phyloP scores from a whole-genome alignment of 202 grass and related monocot genomes.

The Panicum hallii region DNA sequence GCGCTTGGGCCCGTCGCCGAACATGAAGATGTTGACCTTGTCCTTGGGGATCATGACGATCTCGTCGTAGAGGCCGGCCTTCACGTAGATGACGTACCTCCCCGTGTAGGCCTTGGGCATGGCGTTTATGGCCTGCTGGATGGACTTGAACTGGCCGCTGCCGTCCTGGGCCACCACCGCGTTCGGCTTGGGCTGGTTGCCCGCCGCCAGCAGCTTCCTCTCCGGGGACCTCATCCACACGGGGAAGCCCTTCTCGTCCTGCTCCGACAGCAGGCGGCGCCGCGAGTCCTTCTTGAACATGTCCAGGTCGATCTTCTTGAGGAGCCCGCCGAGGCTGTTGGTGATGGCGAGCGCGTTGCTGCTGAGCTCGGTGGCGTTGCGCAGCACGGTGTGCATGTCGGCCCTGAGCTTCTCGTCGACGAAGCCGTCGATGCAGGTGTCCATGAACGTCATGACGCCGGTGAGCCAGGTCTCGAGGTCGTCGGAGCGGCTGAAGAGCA shows the following conservation, averaged over 20 bases:
- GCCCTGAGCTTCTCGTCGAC: constrained; percentile 61
- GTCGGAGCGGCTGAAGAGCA: constrained; percentile 54
- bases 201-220: constrained; percentile 73
- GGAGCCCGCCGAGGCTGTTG: constrained; percentile 55
- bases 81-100: constrained; percentile 89
- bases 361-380: constrained; percentile 78
- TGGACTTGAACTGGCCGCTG: constrained; percentile 78
- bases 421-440: constrained; percentile 85
- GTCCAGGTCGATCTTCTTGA: constrained; percentile 60
- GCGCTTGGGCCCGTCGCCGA: constrained; percentile 74
- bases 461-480: constrained; percentile 84
- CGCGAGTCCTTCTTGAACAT: constrained; percentile 56
- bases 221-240: constrained; percentile 68
- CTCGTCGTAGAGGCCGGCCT: constrained; percentile 86
- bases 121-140: constrained; percentile 69
- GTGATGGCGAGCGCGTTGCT: constrained; percentile 93
- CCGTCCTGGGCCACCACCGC: constrained; percentile 87
- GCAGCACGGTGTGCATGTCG: constrained; percentile 67
- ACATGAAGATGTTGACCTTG: constrained; percentile 84
- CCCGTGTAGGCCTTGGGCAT: constrained; percentile 55
- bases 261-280: constrained; percentile 41
- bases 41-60: constrained; percentile 76
- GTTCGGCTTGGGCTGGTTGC: constrained; percentile 56
- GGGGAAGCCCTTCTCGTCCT: constrained; percentile 46
- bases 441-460: constrained; percentile 72